Evolutionary conservation across 352 stramenopile species (phyloP), one percentile per base, ranked within the genome.

Genomic region (Pythium aristosporum): DNA sequence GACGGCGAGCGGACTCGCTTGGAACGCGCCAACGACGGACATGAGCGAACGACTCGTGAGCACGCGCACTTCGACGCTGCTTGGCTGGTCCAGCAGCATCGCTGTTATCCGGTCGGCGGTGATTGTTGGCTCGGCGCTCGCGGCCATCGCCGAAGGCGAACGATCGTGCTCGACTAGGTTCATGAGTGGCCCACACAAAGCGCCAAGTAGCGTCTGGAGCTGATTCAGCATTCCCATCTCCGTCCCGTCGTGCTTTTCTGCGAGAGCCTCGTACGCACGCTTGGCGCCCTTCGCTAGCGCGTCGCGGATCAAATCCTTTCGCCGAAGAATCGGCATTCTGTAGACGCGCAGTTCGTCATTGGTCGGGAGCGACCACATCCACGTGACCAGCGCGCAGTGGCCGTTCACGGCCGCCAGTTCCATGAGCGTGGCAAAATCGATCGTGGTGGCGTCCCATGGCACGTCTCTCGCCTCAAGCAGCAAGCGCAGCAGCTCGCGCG

Each of bases 31-130:
- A 28, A 62, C 36, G 12, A 13, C 15, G 16, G 13, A 12, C 56
- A 62, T 44, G 28, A 62, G 56, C 30, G 56, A 44, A 12, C 5
- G 42, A 13, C 39, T 44, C 13, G 56, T 54, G 30, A 62, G 18
- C 9, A 62, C 56, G 3, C 13, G 1, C 28, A 51, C 25, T 5
- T 30, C 25, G 25, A 30, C 25, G 25, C 25, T 30, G 25, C 25
- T 30, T 2, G 25, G 25, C 25, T 30, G 25, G 25, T 30, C 25
- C 25, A 30, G 25, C 25, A 30, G 25, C 25, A 30, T 30, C 5
- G 25, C 25, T 30, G 25, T 30, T 5, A 5, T 30, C 25, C 25
- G 25, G 25, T 30, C 25, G 25, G 25, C 25, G 25, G 25, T 30
- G 25, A 5, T 30, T 30, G 25, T 30, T 30, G 25, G 25, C 25